These are phyloP conservation scores for Bipolaris victoriae DNA, from an alignment of 2,329 filamentous ascomycete species.

Conservation along the genomic window DNA sequence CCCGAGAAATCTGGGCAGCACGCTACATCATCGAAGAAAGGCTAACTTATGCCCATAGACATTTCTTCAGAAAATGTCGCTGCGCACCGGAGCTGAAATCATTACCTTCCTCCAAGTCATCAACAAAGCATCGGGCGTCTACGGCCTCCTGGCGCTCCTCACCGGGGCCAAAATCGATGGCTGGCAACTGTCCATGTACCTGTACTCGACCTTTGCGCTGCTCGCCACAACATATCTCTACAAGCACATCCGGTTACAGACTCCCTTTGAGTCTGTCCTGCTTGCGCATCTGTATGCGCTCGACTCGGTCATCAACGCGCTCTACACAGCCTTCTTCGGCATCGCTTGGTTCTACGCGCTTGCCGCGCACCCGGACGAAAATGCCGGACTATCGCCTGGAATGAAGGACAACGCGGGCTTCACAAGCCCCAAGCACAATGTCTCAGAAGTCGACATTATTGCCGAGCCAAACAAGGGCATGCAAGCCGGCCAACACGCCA, in stretches of 20 bases:
- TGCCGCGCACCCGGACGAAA: slow-evolving; percentile 59
- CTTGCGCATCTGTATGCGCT: slow-evolving; percentile 86
- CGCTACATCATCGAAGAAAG: slow-evolving; percentile 1
- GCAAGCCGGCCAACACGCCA: slow-evolving; percentile 58
- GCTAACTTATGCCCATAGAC: slow-evolving; percentile 60
- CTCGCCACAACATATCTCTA: slow-evolving; percentile 71
- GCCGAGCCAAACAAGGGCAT: slow-evolving; percentile 55
- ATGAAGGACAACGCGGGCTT: slow-evolving; percentile 70
- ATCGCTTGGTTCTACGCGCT: slow-evolving; percentile 85
- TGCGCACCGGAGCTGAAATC: slow-evolving; percentile 84
- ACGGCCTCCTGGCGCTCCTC: slow-evolving; percentile 85
- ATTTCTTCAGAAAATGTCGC: slow-evolving; percentile 83
- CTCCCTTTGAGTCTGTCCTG: slow-evolving; percentile 77
- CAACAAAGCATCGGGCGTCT: slow-evolving; percentile 91
- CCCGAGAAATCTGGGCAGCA: background rate
- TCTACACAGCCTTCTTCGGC: slow-evolving; percentile 82
- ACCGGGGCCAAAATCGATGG: slow-evolving; percentile 84
- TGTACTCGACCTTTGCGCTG: slow-evolving; percentile 80
- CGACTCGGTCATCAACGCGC: slow-evolving; percentile 80
- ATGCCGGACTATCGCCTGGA: slow-evolving; percentile 54
- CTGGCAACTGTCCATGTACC: slow-evolving; percentile 87
- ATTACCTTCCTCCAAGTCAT: slow-evolving; percentile 82
- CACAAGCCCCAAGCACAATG: slow-evolving; percentile 67
- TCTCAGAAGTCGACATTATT: slow-evolving; percentile 62
- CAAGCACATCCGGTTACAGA: slow-evolving; percentile 79